These are phyloP conservation scores for Solanum piurae DNA, from an alignment of 257 asterid species.

Conservation along the genomic window DNA sequence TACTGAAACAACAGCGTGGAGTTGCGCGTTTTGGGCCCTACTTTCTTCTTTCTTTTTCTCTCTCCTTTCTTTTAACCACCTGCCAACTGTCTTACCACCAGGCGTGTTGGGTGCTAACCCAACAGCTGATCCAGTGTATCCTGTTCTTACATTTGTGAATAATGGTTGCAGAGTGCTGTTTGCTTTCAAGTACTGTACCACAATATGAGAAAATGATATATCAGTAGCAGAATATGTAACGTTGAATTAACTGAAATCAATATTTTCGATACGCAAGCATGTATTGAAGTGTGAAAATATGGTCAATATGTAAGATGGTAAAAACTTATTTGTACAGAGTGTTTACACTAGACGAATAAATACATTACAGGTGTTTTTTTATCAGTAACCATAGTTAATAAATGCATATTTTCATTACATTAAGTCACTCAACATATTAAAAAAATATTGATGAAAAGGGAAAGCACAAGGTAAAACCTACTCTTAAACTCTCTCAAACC, in stretches of 20 bases:
- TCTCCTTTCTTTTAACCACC: constrained; percentile 88
- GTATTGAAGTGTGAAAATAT: background rate
- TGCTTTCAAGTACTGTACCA: constrained; percentile 63
- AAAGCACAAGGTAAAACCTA: too few species aligned
- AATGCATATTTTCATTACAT: background rate
- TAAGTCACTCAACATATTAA: background rate
- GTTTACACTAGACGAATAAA: background rate
- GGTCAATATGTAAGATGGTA: background rate
- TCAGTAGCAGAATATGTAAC: background rate
- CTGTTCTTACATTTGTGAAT: constrained; percentile 58
- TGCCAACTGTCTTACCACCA: constrained; percentile 82
- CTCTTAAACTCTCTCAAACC: background rate
- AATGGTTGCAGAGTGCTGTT: constrained; percentile 87
- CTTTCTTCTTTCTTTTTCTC: constrained; percentile 95
- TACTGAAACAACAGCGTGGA: constrained; percentile 79
- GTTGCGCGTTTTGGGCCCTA: constrained; percentile 86
- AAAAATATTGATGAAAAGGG: too few species aligned
- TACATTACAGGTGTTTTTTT: background rate
- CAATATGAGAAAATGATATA: background rate
- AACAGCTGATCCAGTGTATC: constrained; percentile 19
- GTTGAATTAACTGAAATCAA: background rate
- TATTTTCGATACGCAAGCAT: background rate
- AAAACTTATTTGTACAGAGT: background rate
- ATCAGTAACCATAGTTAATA: background rate
- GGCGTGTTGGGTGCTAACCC: constrained; percentile 59